Conservation (phyloP, 306 rosid species). For the Dryas octopetala region DNA sequence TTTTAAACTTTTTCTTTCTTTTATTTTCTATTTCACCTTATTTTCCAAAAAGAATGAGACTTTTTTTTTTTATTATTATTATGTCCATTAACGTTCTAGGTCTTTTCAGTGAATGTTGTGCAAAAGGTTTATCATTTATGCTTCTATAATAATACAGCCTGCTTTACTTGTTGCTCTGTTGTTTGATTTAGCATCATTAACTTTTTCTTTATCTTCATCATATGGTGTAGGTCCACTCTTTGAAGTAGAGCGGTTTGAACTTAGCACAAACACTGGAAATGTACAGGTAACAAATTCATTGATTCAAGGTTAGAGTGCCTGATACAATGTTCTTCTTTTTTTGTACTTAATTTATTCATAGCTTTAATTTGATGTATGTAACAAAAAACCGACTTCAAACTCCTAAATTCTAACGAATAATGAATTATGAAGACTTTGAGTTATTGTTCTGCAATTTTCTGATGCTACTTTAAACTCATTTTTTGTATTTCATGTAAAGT, state of each 20-base stretch:
- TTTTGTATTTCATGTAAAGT: neutral
- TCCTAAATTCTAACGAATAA: neutral
- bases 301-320: neutral
- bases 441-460: neutral
- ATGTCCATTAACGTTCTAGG: neutral
- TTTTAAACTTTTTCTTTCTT: neutral
- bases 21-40: neutral
- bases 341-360: neutral
- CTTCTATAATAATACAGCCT: neutral
- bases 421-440: neutral
- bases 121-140: neutral
- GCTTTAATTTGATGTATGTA: neutral
- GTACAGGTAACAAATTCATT: neutral
- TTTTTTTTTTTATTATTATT: neutral
- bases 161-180: neutral
- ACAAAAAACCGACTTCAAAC: neutral
- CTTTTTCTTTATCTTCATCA: neutral
- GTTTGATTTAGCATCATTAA: neutral
- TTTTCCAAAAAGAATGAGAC: neutral
- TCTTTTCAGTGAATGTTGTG: neutral
- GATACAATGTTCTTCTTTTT: neutral
- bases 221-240: neutral
- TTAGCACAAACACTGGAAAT: neutral
- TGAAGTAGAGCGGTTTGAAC: slow-evolving; percentile 1
- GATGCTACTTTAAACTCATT: neutral